Percentiles rank a stretch among this genome's conserved stretches.
Evolutionary conservation across 2,329 filamentous ascomycete species (phyloP).

Genomic region (Neonectria coccinea): DNA sequence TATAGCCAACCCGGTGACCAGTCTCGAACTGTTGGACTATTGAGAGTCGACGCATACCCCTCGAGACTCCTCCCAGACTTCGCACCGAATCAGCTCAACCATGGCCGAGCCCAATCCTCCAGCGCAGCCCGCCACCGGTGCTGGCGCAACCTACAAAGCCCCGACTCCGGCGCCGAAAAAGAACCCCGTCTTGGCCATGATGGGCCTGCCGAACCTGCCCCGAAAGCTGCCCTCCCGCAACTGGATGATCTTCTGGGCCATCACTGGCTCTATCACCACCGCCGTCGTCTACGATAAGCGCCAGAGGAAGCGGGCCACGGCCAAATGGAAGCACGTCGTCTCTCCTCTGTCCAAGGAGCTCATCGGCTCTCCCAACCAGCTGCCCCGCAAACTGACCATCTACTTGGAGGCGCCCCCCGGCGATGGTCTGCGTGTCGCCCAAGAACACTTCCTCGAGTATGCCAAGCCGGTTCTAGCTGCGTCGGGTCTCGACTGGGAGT

Average conservation of each 20-base stretch:
- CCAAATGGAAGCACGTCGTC: constrained; percentile 88
- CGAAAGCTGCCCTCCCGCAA: constrained; percentile 92
- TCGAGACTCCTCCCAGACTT: neutral
- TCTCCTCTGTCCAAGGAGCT: constrained; percentile 85
- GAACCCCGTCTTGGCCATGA: constrained; percentile 81
- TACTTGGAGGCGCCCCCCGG: constrained; percentile 88
- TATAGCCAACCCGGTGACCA: constrained; percentile 20
- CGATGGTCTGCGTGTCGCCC: constrained; percentile 84
- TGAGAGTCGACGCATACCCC: neutral
- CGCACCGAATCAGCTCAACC: constrained; percentile 12
- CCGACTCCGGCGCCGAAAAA: constrained; percentile 59
- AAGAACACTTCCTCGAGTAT: constrained; percentile 96
- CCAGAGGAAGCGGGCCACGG: constrained; percentile 85
- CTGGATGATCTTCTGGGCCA: constrained; percentile 93
- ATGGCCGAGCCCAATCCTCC: constrained; percentile 44
- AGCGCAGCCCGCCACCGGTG: constrained; percentile 43
- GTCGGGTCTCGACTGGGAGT: constrained; percentile 94
- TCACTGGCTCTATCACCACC: constrained; percentile 81
- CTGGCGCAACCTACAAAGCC: constrained; percentile 44
- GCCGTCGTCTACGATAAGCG: constrained; percentile 92
- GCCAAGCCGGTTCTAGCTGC: constrained; percentile 92
- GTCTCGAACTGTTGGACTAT: constrained; percentile 16
- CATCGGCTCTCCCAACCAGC: constrained; percentile 73
- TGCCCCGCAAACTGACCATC: constrained; percentile 87
- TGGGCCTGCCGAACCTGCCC: constrained; percentile 87